Base-by-base conservation (phyloP, 2,329 filamentous ascomycete species). In the Anthostomella pinea region DNA sequence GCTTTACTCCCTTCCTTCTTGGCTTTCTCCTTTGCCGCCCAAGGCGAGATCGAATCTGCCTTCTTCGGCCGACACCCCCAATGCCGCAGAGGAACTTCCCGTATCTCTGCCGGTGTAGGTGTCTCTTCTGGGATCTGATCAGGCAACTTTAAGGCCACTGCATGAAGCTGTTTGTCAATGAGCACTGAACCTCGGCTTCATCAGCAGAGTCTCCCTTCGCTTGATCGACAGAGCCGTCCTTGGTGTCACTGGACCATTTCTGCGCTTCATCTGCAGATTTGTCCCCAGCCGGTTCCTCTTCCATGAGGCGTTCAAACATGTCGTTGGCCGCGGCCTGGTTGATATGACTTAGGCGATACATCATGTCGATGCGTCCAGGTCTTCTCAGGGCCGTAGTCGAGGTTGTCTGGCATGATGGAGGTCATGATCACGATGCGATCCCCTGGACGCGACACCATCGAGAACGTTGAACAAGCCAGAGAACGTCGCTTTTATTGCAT, bases 341-440 rank as follows among this genome's bases (percentile, higher is more conserved):
- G 19, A 73, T 71, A 43, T 69, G 63, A 19, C 65, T 66, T 33
- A 87, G 79, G 10, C 68, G 58, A 7, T 87, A 72, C 41, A 74
- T 76, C 58, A 77, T 70, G 49, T 87, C 83, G 1, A 87, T 76
- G 2, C 83, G 69, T 0, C 83, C 83, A 0, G 82, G 82, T 1
- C 83, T 69, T 8, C 84, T 68, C 0, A 87, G 66, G 0, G 81
- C 82, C 2, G n/a, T 69, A 62, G 51, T 87, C 81, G 0, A 87
- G 71, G 33, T 75, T 72, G 32, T 85, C 79, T 0, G 75, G 72
- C 32, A 75, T 70, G 50, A 87, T 87, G 18, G 81, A 83, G 0
- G 82, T 87, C 81, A 87, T 87, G 55, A 87, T 75, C 13, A 87
- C 70, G 17, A 87, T 79, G 11, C 81, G 72, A 2, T 83, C 83